Conservation (phyloP, 2,329 filamentous ascomycete species). For the Cryphonectria carpinicola region DNA sequence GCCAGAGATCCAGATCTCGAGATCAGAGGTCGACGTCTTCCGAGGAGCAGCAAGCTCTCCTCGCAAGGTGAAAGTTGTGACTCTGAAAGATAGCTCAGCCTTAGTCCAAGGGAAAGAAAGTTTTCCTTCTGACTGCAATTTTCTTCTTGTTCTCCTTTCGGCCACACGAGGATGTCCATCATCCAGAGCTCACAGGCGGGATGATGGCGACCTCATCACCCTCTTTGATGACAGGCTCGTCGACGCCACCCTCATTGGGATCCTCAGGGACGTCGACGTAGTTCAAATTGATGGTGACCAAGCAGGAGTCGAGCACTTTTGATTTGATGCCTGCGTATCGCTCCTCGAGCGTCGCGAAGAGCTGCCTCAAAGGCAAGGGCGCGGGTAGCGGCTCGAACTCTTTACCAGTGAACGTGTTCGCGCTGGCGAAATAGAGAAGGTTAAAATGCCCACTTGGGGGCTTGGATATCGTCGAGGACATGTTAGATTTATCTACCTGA, state of each 20-base stretch:
- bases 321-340: conserved; percentile 70
- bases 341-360: conserved; percentile 71
- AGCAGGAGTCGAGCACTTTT: conserved; percentile 71
- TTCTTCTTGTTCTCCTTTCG: background rate
- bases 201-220: conserved; percentile 88
- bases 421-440: conserved; percentile 81
- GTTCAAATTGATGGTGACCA: conserved; percentile 79
- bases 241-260: conserved; percentile 43
- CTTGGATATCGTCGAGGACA: conserved; percentile 43
- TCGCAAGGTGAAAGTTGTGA: conserved; percentile 26
- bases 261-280: conserved; percentile 72
- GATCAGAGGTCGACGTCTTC: background rate
- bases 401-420: conserved; percentile 71
- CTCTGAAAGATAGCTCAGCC: background rate
- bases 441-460: conserved; percentile 70
- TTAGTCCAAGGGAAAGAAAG: background rate
- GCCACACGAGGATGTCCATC: conserved; percentile 33
- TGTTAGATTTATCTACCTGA: conserved; percentile 19
- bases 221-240: conserved; percentile 60
- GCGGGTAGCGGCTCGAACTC: conserved; percentile 68
- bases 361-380: conserved; percentile 62
- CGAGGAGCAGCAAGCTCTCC: conserved; percentile 31
- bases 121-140: background rate
- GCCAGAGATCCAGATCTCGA: background rate
- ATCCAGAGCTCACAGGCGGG: conserved; percentile 86